Base-by-base conservation (phyloP, 2,329 filamentous ascomycete species). In the Didymella sp. region DNA sequence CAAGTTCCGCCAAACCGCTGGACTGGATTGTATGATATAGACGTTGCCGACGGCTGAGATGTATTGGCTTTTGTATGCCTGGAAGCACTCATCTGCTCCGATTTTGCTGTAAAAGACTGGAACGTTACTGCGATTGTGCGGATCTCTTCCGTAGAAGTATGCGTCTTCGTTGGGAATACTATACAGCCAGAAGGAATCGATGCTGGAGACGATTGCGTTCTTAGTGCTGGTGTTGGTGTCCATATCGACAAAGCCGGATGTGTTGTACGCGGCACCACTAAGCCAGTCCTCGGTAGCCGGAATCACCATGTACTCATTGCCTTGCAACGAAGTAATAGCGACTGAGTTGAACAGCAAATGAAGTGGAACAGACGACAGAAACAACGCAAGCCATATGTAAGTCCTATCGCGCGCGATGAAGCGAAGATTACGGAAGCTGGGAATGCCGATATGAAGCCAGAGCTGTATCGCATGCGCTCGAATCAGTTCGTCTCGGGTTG, bases 401-500 rank as follows among this genome's bases (percentile, higher is more conserved):
- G 27, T 28, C 11, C 42, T 6, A 19, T 7, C 1, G 2, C 42
- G 27, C 6, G 3, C 42, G 8, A 45, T 45, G 42, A 15, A n/a
- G 4, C 9, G 7, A 17, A 43, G 25, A 7, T 4, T 47, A n/a
- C 44, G 30, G 4, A 47, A 19, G 21, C 77, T 80, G 4, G 76
- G 71, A 3, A 81, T 68, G 0, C 83, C 81, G 43, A 70, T 64
- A 27, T 69, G 59, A 1, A 84, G 67, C 76, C 78, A 81, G 9
- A 63, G 63, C 2, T 74, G 69, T 31, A 63, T 60, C 0, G 58
- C 47, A 68, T 73, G 69, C 3, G 67, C 67, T 1, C 24, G 37
- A 31, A 66, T 58, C 4, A 72, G 30, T 11, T 73, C 69, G 2
- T 43, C 47, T 35, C 69, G 51, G 21, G 52, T 66, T 1, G 69